Conservation (phyloP, 768 basidiomycete species). For the Leccinum imitatum region DNA sequence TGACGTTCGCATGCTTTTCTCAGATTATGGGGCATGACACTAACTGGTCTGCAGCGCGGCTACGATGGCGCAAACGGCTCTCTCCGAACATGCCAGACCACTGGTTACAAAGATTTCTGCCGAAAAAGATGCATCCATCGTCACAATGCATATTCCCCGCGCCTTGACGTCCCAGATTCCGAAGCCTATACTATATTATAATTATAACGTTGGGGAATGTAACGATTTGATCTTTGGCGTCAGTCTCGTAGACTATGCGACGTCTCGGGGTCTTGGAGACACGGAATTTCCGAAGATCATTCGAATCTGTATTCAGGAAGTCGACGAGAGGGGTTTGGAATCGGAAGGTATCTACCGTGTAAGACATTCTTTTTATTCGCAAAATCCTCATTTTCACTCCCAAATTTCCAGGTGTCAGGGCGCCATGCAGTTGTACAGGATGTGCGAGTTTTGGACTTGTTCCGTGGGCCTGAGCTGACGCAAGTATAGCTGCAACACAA, state of each 20-base stretch:
- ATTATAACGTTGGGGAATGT: slow-evolving; percentile 81
- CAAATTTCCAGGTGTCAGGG: slow-evolving; percentile 63
- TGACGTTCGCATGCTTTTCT: slow-evolving; percentile 44
- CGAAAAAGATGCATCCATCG: slow-evolving; percentile 61
- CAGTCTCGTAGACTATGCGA: slow-evolving; percentile 85
- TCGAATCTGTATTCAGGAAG: slow-evolving; percentile 75
- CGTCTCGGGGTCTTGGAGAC: slow-evolving; percentile 69
- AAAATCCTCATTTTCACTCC: slow-evolving; percentile 4
- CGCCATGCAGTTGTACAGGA: slow-evolving; percentile 82
- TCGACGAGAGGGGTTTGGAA: slow-evolving; percentile 77
- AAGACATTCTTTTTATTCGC: slow-evolving; percentile 21
- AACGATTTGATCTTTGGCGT: slow-evolving; percentile 89
- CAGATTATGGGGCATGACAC: neutral
- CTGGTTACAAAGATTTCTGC: slow-evolving; percentile 68
- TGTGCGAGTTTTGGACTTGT: slow-evolving; percentile 41
- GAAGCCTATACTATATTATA: slow-evolving; percentile 71
- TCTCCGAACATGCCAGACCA: slow-evolving; percentile 62
- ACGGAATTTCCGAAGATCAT: slow-evolving; percentile 79
- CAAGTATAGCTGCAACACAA: slow-evolving; percentile 70
- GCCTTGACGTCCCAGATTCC: slow-evolving; percentile 66
- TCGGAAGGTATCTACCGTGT: slow-evolving; percentile 82
- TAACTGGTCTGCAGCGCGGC: slow-evolving; percentile 60
- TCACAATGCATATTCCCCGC: slow-evolving; percentile 57
- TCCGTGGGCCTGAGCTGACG: slow-evolving; percentile 3
- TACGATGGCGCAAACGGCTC: slow-evolving; percentile 68